These are phyloP conservation scores for Amaranthus palmeri DNA, from an alignment of 148 eudicot genomes.

Conservation along the genomic window DNA sequence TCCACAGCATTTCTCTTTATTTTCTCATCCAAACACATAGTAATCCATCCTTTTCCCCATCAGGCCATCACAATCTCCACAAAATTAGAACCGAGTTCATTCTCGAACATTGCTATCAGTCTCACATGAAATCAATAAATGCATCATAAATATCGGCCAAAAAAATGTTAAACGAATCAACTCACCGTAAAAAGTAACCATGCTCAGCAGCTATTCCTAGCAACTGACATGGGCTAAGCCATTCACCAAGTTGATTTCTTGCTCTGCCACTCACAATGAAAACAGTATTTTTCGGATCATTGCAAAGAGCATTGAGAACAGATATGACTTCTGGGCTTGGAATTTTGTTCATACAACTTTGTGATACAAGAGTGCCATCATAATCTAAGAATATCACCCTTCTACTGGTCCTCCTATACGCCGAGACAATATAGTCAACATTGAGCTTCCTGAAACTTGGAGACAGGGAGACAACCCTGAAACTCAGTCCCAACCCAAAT, in stretches of 20 bases:
- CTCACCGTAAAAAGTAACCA: conserved; percentile 70
- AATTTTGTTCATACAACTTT: conserved; percentile 33
- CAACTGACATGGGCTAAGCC: conserved; percentile 57
- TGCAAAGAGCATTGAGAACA: conserved; percentile 39
- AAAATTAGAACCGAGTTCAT: no score
- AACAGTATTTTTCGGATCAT: conserved; percentile 50
- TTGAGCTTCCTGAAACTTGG: conserved; percentile 58
- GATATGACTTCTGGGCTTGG: conserved; percentile 50
- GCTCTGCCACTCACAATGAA: conserved; percentile 76
- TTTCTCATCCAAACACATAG: no score
- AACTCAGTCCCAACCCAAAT: conserved; percentile 57
- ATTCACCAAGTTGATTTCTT: conserved; percentile 37
- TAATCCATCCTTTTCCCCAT: no score
- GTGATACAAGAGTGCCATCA: conserved; percentile 67
- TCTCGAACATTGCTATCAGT: no score
- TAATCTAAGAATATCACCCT: conserved; percentile 74
- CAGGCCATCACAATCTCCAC: no score
- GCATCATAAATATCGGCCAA: background rate
- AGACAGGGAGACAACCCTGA: conserved; percentile 56
- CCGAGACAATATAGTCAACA: conserved; percentile 40
- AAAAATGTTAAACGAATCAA: background rate
- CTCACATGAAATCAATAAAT: background rate
- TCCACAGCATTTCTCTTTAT: no score
- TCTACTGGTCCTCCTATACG: conserved; percentile 40
- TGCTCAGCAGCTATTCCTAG: conserved; percentile 82